phyloP scores from a whole-genome alignment of 2,329 filamentous ascomycete genomes.

The Sclerotiophoma versabilis region DNA sequence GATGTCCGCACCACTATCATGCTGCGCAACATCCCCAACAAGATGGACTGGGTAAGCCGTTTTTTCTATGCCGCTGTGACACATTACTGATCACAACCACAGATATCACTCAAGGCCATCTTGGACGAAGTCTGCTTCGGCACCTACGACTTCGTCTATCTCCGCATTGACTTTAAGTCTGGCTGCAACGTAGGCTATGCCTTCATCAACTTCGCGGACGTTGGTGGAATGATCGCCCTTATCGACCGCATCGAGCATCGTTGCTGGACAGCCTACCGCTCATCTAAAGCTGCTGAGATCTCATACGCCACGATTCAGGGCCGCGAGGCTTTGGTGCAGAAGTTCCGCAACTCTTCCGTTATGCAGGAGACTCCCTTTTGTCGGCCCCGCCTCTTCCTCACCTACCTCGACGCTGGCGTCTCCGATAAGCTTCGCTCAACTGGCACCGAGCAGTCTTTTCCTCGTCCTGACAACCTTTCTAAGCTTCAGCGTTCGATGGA shows the following conservation, averaged over 20 bases:
- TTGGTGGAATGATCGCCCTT: slow-evolving; percentile 50
- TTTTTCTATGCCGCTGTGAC: background rate
- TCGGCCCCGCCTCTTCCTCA: slow-evolving; percentile 73
- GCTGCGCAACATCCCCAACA: slow-evolving; percentile 94
- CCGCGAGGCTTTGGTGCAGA: slow-evolving; percentile 86
- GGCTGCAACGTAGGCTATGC: slow-evolving; percentile 84
- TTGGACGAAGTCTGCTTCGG: slow-evolving; percentile 81
- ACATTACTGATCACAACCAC: slow-evolving; percentile 21
- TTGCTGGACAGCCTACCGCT: slow-evolving; percentile 78
- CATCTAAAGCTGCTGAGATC: slow-evolving; percentile 84
- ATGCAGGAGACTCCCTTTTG: slow-evolving; percentile 86
- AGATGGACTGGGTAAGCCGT: slow-evolving; percentile 68
- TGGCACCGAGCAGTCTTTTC: slow-evolving; percentile 78
- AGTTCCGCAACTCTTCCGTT: slow-evolving; percentile 95
- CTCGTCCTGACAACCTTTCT: slow-evolving; percentile 79
- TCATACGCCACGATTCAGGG: slow-evolving; percentile 99
- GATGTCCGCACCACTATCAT: slow-evolving; percentile 73
- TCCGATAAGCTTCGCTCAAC: slow-evolving; percentile 54
- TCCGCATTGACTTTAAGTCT: slow-evolving; percentile 72
- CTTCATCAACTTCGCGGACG: slow-evolving; percentile 92
- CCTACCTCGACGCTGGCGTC: slow-evolving; percentile 55
- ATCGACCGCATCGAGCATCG: slow-evolving; percentile 41
- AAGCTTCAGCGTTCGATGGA: slow-evolving; percentile 89
- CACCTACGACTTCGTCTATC: slow-evolving; percentile 92
- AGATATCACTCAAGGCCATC: slow-evolving; percentile 69